Evolutionary conservation across 2,329 filamentous ascomycete species (phyloP).

Genomic region (Cladophialophora immunda): DNA sequence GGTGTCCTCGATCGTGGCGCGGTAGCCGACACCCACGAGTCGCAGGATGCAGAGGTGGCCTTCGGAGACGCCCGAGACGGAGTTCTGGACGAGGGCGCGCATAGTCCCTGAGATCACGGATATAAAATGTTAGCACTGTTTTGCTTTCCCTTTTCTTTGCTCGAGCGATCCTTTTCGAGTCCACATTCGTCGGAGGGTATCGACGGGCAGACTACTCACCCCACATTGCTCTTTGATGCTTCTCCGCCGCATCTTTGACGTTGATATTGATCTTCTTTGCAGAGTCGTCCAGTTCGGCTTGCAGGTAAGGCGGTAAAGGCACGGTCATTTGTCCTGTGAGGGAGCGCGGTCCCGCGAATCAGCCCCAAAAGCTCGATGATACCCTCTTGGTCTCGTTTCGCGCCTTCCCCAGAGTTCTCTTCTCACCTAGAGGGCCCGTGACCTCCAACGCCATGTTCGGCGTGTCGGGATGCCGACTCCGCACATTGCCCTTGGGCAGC

Average conservation of each 20-base stretch:
- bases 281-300: slow-evolving; percentile 71
- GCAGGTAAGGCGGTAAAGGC: slow-evolving; percentile 80
- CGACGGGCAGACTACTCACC: slow-evolving; percentile 66
- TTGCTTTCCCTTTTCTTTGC: not conserved
- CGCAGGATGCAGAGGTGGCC: slow-evolving; percentile 93
- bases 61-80: slow-evolving; percentile 93
- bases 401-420: not conserved
- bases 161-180: not conserved
- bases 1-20: slow-evolving; percentile 83
- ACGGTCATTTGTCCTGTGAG: slow-evolving; percentile 77
- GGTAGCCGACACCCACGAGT: slow-evolving; percentile 93
- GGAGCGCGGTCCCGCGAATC: slow-evolving; percentile 13
- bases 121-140: not conserved
- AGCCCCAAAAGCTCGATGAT: slow-evolving; percentile 31
- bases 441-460: slow-evolving; percentile 74
- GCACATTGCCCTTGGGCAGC: slow-evolving; percentile 66
- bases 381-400: slow-evolving; percentile 24
- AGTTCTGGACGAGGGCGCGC: slow-evolving; percentile 87
- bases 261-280: slow-evolving; percentile 71
- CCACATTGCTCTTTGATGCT: slow-evolving; percentile 94
- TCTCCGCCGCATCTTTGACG: slow-evolving; percentile 72
- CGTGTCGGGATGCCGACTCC: slow-evolving; percentile 68
- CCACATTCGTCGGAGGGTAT: not conserved
- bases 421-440: slow-evolving; percentile 78
- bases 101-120: slow-evolving; percentile 72